phyloP scores from a whole-genome alignment of 768 basidiomycete species.

The Suillus brevipes region DNA sequence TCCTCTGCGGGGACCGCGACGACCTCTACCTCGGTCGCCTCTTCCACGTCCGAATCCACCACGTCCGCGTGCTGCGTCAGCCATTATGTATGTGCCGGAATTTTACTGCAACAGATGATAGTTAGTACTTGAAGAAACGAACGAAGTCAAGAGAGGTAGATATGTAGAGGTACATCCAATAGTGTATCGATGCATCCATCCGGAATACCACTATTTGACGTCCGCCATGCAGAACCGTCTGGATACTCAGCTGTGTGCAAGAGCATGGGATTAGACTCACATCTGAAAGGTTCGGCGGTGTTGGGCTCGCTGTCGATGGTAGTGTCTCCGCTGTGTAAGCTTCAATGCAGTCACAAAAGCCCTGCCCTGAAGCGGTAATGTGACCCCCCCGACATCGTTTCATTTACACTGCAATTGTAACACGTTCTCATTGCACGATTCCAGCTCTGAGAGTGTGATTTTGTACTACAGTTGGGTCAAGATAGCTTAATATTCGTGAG shows the following conservation, averaged over 20 bases:
- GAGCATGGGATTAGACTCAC: constrained; percentile 32
- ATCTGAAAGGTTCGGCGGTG: constrained; percentile 32
- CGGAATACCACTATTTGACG: background rate
- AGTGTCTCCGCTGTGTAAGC: constrained; percentile 11
- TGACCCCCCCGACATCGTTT: constrained; percentile 13
- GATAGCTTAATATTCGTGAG: background rate
- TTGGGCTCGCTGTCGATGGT: constrained; percentile 20
- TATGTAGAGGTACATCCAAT: constrained; percentile 40
- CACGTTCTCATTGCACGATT: constrained; percentile 8
- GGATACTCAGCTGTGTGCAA: background rate
- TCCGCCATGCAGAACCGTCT: background rate
- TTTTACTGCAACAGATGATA: constrained; percentile 27
- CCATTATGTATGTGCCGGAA: constrained; percentile 50
- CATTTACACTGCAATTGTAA: constrained; percentile 19
- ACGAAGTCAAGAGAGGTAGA: background rate
- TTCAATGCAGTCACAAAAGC: background rate
- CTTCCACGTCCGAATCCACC: constrained; percentile 90
- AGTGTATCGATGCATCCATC: constrained; percentile 51
- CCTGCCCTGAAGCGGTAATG: constrained; percentile 30
- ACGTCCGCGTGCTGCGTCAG: constrained; percentile 90
- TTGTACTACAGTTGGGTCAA: background rate
- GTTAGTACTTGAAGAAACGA: constrained; percentile 22
- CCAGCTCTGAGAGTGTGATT: background rate
- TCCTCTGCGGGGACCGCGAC: constrained; percentile 86
- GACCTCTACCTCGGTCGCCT: constrained; percentile 63